These are phyloP conservation scores for Aurantiochytrium sp. DNA, from an alignment of 108 stramenopile genomes.

Conservation along the genomic window DNA sequence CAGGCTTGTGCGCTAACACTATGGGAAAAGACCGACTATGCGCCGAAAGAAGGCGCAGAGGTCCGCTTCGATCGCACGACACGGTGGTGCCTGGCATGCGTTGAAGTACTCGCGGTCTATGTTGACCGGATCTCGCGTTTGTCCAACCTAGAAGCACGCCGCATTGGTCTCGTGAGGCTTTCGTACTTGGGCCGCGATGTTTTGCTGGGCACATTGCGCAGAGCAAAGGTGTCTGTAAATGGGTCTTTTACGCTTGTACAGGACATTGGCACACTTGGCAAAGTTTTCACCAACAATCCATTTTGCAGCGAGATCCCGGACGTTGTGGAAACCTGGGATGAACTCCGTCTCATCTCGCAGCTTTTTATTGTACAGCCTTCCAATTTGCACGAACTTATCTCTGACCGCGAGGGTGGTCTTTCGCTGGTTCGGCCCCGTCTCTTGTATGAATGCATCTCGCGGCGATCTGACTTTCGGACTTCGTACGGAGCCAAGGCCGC, in stretches of 20 bases:
- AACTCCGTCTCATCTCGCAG: not conserved
- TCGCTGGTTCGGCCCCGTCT: not conserved
- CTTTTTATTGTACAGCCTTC: not conserved
- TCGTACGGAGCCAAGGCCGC: not conserved
- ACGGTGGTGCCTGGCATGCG: not conserved
- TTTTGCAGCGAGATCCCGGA: not conserved
- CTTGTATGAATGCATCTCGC: not conserved
- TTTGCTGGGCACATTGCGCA: not conserved
- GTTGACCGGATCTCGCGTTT: not conserved
- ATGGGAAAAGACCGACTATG: not conserved
- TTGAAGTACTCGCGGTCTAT: not conserved
- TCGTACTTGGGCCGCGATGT: not conserved
- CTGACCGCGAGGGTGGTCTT: not conserved
- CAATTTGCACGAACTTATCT: not conserved
- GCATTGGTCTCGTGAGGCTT: not conserved
- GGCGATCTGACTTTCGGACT: not conserved
- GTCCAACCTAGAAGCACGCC: not conserved
- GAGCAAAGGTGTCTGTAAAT: not conserved
- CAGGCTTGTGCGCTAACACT: not conserved
- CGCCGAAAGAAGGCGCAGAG: not conserved
- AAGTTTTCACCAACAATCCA: not conserved
- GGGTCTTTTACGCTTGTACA: not conserved
- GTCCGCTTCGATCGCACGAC: not conserved
- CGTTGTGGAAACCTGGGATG: not conserved
- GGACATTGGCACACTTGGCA: not conserved